Conservation (phyloP, 1,139 yeast species). For the Debaryomyces psychrophilus region DNA sequence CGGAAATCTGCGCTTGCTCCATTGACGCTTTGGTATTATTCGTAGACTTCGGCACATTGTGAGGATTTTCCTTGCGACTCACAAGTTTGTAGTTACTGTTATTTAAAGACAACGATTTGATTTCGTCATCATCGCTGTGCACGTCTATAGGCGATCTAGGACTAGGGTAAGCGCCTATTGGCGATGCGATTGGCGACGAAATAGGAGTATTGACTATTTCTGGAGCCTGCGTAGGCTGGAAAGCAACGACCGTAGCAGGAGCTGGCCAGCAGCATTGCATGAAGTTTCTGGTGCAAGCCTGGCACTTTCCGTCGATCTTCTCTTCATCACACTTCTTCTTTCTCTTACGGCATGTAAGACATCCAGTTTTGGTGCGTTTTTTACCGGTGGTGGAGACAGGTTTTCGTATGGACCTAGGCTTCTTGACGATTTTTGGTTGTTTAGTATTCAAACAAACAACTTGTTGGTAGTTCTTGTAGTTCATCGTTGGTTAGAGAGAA, state of each 20-base stretch:
- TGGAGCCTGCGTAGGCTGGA: neutral
- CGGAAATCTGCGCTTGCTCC: neutral
- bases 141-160: constrained; percentile 14
- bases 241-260: constrained; percentile 16
- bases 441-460: constrained; percentile 40
- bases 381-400: constrained; percentile 14
- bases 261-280: constrained; percentile 51
- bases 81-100: constrained; percentile 2
- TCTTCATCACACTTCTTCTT: constrained; percentile 53
- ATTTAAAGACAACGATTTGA: constrained; percentile 4
- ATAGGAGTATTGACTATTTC: constrained; percentile 4
- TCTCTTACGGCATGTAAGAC: constrained; percentile 49
- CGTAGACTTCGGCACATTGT: neutral
- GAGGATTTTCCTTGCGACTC: neutral
- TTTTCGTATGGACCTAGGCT: constrained; percentile 14
- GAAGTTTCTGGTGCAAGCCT: constrained; percentile 51
- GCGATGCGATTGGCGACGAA: constrained; percentile 2
- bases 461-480: constrained; percentile 48
- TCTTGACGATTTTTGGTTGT: constrained; percentile 17
- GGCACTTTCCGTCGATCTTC: constrained; percentile 48
- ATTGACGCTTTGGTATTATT: neutral
- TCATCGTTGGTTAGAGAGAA: constrained; percentile 15
- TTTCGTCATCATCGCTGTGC: constrained; percentile 6
- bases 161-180: constrained; percentile 23
- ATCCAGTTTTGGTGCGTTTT: constrained; percentile 46